Percentiles rank a stretch among this genome's conserved stretches.
These are phyloP conservation scores for Didymella pomorum DNA, from an alignment of 2,329 filamentous ascomycete species.

Conservation along the genomic window DNA sequence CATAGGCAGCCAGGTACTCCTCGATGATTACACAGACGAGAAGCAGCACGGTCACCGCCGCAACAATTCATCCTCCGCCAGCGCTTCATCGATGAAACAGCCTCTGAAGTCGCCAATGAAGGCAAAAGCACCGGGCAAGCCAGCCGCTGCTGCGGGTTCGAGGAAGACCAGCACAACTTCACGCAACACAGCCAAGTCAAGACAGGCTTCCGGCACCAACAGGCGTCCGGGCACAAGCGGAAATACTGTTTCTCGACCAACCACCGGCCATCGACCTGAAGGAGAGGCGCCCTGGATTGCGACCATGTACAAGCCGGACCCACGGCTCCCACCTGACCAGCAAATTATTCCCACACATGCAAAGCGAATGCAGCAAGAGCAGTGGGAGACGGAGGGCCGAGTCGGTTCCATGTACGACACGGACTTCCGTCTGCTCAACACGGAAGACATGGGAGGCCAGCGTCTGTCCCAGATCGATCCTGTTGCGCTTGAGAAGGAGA, in stretches of 20 bases:
- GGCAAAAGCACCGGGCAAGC: slow-evolving; percentile 51
- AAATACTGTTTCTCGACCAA: slow-evolving; percentile 59
- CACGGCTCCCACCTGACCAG: slow-evolving; percentile 90
- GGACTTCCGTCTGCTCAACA: slow-evolving; percentile 82
- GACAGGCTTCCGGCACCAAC: slow-evolving; percentile 40
- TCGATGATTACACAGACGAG: slow-evolving; percentile 57
- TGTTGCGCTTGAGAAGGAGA: slow-evolving; percentile 40
- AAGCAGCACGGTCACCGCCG: slow-evolving; percentile 27
- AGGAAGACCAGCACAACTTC: slow-evolving; percentile 43
- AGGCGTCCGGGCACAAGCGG: slow-evolving; percentile 69
- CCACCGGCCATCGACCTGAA: slow-evolving; percentile 79
- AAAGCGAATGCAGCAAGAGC: slow-evolving; percentile 87
- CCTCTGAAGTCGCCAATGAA: slow-evolving; percentile 50
- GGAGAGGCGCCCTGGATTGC: slow-evolving; percentile 96
- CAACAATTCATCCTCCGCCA: slow-evolving; percentile 34
- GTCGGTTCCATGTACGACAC: slow-evolving; percentile 86
- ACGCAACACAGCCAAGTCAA: slow-evolving; percentile 47
- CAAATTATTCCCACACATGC: slow-evolving; percentile 95
- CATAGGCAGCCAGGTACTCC: slow-evolving; percentile 60
- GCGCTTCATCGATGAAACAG: slow-evolving; percentile 40
- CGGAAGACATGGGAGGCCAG: slow-evolving; percentile 59
- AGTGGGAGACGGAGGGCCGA: slow-evolving; percentile 92
- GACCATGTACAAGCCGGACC: slow-evolving; percentile 94
- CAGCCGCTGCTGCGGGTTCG: slow-evolving; percentile 44
- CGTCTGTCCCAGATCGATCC: slow-evolving; percentile 44